These are phyloP conservation scores for Coelastrella sp. DNA, from an alignment of 139 green algal genomes.

Conservation along the genomic window DNA sequence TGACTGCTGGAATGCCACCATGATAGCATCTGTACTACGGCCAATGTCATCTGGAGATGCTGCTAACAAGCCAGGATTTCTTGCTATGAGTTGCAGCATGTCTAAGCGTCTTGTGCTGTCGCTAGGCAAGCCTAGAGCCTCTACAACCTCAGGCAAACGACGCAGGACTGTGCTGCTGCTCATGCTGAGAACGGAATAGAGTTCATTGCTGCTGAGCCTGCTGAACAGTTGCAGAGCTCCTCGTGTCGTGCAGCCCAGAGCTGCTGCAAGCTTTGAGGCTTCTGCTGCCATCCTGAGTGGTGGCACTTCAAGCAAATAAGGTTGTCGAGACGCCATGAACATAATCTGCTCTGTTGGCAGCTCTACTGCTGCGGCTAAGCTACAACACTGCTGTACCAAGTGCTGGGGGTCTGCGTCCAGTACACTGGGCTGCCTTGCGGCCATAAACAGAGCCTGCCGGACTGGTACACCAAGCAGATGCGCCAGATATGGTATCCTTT, in stretches of 20 bases:
- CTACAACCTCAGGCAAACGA: constrained; percentile 29
- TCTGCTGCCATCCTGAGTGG: constrained; percentile 22
- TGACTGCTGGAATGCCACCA: constrained; percentile 30
- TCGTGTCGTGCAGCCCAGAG: constrained; percentile 16
- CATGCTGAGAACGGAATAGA: constrained; percentile 29
- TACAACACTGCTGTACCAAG: background rate
- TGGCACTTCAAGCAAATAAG: background rate
- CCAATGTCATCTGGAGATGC: constrained; percentile 1
- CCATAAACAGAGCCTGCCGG: constrained; percentile 43
- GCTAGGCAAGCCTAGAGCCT: constrained; percentile 33
- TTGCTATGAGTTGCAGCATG: constrained; percentile 16
- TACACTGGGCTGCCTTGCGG: background rate
- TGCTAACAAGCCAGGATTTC: constrained; percentile 18
- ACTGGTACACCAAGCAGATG: constrained; percentile 28
- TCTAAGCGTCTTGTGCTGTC: constrained; percentile 36
- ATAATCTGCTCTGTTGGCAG: constrained; percentile 41
- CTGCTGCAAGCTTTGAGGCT: constrained; percentile 11
- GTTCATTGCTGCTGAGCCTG: constrained; percentile 5
- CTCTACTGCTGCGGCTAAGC: constrained; percentile 19
- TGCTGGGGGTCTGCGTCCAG: background rate
- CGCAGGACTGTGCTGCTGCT: constrained; percentile 36
- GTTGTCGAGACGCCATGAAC: constrained; percentile 45
- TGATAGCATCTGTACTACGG: constrained; percentile 24
- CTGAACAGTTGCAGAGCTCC: constrained; percentile 41
- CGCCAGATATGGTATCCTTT: background rate